Percentiles rank a stretch among this genome's conserved stretches.
Conservation (phyloP, 352 stramenopile genomes). For the Pythium scleroteichum region DNA sequence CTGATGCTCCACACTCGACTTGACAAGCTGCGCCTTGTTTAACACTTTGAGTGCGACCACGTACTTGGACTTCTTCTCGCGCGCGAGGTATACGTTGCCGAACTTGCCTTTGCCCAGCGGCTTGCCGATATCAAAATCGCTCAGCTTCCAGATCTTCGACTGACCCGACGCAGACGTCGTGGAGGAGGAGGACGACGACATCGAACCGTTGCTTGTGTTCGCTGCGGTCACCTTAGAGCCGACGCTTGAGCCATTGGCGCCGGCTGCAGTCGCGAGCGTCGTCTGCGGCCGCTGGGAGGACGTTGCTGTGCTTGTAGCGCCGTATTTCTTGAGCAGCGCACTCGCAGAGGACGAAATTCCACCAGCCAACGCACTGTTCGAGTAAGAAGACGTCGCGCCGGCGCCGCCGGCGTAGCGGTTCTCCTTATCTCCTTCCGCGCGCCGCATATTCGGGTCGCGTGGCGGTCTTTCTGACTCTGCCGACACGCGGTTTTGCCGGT, state of each 20-base stretch:
- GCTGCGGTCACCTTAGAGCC: neutral
- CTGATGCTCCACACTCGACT: conserved; percentile 98
- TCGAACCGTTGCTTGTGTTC: neutral
- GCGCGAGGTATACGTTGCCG: conserved; percentile 98
- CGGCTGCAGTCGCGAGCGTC: conserved; percentile 6
- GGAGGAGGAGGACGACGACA: conserved; percentile 12
- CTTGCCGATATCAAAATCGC: conserved; percentile 99
- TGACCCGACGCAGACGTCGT: neutral
- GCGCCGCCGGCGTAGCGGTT: conserved; percentile 32
- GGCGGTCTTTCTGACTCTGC: neutral
- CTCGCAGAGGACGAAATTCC: conserved; percentile 12
- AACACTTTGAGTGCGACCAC: conserved; percentile 99
- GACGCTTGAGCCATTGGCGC: conserved; percentile 15
- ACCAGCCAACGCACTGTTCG: neutral
- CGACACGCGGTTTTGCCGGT: conserved; percentile 18
- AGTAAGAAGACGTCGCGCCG: conserved; percentile 7
- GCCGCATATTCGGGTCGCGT: conserved; percentile 39
- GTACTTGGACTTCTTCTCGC: conserved; percentile 97
- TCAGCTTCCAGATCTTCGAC: conserved; percentile 89
- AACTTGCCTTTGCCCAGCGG: conserved; percentile 98
- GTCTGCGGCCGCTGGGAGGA: conserved; percentile 3
- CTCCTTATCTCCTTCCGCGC: conserved; percentile 71
- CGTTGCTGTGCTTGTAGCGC: conserved; percentile 9
- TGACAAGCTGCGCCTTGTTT: conserved; percentile 97
- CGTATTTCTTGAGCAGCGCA: conserved; percentile 36